Percentiles rank a stretch among this genome's conserved stretches.
Evolutionary conservation across 176 grass and related monocot genomes (phyloP).

Genomic region (Carex scoparia): DNA sequence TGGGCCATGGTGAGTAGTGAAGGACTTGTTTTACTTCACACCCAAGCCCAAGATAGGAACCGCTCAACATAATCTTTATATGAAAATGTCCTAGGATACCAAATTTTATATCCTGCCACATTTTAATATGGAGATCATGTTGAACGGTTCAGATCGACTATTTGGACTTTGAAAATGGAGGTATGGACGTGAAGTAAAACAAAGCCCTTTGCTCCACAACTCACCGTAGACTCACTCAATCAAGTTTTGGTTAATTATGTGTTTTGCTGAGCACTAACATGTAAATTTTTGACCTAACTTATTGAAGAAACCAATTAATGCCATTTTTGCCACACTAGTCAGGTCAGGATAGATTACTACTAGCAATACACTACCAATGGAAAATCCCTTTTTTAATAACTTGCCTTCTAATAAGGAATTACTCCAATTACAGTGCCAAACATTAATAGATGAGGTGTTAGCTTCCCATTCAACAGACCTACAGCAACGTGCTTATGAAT

Average conservation of each 20-base stretch:
- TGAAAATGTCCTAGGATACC: too few relatives aligned
- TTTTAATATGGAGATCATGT: too few relatives aligned
- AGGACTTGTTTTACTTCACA: too few relatives aligned
- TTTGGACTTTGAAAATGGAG: too few relatives aligned
- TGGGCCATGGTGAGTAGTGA: too few relatives aligned
- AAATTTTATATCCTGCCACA: too few relatives aligned
- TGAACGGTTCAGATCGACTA: too few relatives aligned
- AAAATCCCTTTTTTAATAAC: slow-evolving; percentile 1
- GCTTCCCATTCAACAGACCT: slow-evolving; percentile 98
- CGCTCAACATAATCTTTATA: too few relatives aligned
- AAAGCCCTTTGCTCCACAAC: too few relatives aligned
- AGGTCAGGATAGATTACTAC: neutral
- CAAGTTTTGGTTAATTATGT: neutral
- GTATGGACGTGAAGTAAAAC: too few relatives aligned
- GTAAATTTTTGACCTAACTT: neutral
- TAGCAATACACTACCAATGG: neutral
- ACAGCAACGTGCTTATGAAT: slow-evolving; percentile 90
- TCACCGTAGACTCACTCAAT: neutral
- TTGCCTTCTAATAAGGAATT: slow-evolving; percentile 11
- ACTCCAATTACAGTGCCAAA: slow-evolving; percentile 50
- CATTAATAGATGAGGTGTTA: slow-evolving; percentile 85
- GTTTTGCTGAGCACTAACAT: neutral
- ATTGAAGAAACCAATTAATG: neutral
- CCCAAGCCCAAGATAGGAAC: too few relatives aligned
- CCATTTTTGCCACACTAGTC: neutral